Conservation (phyloP, 306 rosid genomes). For the Vigna reflexopilosa region DNA sequence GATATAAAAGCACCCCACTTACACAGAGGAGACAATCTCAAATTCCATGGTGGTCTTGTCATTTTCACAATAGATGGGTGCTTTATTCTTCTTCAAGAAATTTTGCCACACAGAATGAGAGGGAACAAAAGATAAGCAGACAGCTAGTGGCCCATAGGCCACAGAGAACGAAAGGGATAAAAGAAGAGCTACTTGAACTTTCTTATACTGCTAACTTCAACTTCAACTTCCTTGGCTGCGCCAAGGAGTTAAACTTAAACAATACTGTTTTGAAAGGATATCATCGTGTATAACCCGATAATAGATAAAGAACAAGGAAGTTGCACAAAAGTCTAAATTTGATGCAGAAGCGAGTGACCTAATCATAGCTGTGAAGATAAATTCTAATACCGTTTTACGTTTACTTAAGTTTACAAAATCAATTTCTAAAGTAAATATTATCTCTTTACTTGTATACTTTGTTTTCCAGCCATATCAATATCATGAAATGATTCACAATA, state of each 20-base stretch:
- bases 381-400: too few relatives aligned
- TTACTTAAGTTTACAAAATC: too few relatives aligned
- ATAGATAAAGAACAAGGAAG: neutral
- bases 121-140: neutral
- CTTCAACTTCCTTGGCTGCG: conserved; percentile 50
- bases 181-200: neutral
- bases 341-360: neutral
- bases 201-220: neutral
- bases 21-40: neutral
- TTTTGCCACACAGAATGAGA: neutral
- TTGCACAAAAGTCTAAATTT: neutral
- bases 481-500: too few relatives aligned
- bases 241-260: conserved; percentile 61
- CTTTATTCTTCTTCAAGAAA: conserved; percentile 50
- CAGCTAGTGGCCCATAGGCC: neutral
- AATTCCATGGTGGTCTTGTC: conserved; percentile 45
- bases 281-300: neutral
- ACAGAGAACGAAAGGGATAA: neutral
- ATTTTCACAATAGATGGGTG: conserved; percentile 52
- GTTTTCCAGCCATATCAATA: too few relatives aligned
- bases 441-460: too few relatives aligned
- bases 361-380: too few relatives aligned
- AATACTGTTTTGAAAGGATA: neutral
- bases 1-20: neutral
- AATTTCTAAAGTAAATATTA: too few relatives aligned